Conservation (phyloP, 2,329 filamentous ascomycete genomes). For the Passalora sequoiae region DNA sequence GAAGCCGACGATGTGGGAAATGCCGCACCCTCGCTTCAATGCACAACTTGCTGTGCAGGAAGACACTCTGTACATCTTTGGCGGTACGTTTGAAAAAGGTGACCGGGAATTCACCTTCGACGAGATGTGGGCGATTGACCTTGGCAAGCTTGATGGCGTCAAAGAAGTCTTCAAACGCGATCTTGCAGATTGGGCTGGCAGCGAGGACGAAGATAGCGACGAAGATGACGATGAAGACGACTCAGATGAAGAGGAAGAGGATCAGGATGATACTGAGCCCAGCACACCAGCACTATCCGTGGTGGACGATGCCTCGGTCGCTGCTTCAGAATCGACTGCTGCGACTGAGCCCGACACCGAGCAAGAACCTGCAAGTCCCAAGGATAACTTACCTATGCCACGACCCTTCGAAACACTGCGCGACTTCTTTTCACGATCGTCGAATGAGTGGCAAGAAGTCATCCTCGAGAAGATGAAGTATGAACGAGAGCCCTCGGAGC, state of each 20-base stretch:
- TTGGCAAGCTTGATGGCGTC: slow-evolving; percentile 92
- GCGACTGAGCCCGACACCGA: slow-evolving; percentile 19
- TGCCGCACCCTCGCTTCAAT: slow-evolving; percentile 88
- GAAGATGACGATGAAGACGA: slow-evolving; percentile 49
- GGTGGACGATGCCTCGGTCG: slow-evolving; percentile 17
- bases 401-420: slow-evolving; percentile 83
- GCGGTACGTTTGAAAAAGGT: slow-evolving; percentile 90
- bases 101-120: slow-evolving; percentile 95
- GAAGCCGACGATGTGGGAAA: slow-evolving; percentile 64
- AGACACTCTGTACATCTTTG: slow-evolving; percentile 88
- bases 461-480: slow-evolving; percentile 69
- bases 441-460: slow-evolving; percentile 83
- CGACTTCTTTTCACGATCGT: slow-evolving; percentile 87
- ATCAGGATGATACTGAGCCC: slow-evolving; percentile 44
- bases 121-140: slow-evolving; percentile 84
- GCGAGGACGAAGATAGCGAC: slow-evolving; percentile 41
- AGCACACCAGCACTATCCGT: slow-evolving; percentile 27
- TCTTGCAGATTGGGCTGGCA: slow-evolving; percentile 73
- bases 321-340: slow-evolving; percentile 18
- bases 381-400: slow-evolving; percentile 70
- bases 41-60: slow-evolving; percentile 85
- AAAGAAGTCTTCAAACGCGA: slow-evolving; percentile 85
- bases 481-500: slow-evolving; percentile 62
- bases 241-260: slow-evolving; percentile 52
- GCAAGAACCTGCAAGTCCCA: slow-evolving; percentile 43